These are phyloP conservation scores for Cutaneotrichosporon curvatum DNA, from an alignment of 1,284 basidiomycete genomes.

Conservation along the genomic window DNA sequence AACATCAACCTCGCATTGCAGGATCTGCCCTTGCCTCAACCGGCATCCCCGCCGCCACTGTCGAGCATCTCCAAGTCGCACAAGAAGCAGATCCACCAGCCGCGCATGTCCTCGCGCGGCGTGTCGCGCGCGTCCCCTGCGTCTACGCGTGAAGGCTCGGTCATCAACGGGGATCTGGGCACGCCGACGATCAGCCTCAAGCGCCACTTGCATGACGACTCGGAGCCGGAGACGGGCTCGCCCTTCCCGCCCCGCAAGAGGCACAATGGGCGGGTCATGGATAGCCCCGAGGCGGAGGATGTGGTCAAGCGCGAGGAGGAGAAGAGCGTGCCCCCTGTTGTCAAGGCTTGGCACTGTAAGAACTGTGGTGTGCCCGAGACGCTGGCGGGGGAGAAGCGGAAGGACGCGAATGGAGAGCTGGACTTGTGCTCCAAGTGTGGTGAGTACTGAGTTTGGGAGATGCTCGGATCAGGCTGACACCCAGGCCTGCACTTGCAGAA, in stretches of 20 bases:
- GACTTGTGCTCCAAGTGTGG: conserved; percentile 87
- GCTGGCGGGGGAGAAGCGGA: conserved; percentile 72
- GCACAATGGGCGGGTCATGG: conserved; percentile 16
- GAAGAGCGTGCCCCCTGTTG: conserved; percentile 1
- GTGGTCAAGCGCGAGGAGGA: conserved; percentile 9
- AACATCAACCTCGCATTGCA: conserved; percentile 45
- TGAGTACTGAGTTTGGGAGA: conserved; percentile 50
- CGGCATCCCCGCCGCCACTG: conserved; percentile 47
- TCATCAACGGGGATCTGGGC: conserved; percentile 18
- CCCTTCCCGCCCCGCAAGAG: conserved; percentile 21
- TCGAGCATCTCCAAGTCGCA: conserved; percentile 14
- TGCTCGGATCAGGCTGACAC: not conserved
- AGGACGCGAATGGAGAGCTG: conserved; percentile 74
- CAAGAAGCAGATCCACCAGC: not conserved
- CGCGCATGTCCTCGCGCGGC: conserved; percentile 5
- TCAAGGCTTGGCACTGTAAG: conserved; percentile 71
- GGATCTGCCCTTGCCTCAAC: conserved; percentile 46
- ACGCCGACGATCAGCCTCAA: conserved; percentile 22
- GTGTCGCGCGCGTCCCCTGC: conserved; percentile 23
- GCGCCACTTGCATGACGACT: conserved; percentile 26
- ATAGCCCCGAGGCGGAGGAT: conserved; percentile 20
- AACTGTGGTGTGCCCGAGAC: conserved; percentile 82
- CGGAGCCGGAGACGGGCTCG: conserved; percentile 20
- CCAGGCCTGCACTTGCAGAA: conserved; percentile 18
- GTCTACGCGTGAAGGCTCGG: conserved; percentile 24